These are phyloP conservation scores for Mrakia hoshinonis DNA, from an alignment of 768 basidiomycete genomes.

Conservation along the genomic window DNA sequence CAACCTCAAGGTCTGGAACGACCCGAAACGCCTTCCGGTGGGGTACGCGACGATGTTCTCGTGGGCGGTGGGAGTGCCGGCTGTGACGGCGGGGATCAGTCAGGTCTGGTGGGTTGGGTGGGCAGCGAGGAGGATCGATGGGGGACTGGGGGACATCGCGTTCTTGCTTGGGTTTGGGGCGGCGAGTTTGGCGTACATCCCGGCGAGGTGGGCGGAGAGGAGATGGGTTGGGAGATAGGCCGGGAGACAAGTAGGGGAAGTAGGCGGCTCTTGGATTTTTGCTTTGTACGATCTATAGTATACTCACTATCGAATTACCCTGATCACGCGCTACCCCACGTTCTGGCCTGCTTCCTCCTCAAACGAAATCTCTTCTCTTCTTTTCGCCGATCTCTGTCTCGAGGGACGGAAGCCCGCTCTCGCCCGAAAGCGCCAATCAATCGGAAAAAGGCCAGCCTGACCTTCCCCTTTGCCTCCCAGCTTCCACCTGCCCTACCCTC, in stretches of 20 bases:
- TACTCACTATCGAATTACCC: too few relatives aligned
- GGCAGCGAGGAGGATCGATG: constrained; percentile 23
- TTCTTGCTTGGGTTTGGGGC: constrained; percentile 25
- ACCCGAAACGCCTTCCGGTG: constrained; percentile 11
- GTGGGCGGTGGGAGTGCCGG: constrained; percentile 23
- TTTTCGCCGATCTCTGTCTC: too few relatives aligned
- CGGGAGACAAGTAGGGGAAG: too few relatives aligned
- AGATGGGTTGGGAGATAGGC: too few relatives aligned
- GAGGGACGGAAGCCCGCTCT: too few relatives aligned
- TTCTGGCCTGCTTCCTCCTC: too few relatives aligned
- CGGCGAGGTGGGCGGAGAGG: constrained; percentile 6
- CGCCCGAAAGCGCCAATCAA: too few relatives aligned
- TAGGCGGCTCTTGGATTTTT: too few relatives aligned
- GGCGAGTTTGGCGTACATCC: not conserved
- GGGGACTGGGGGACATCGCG: constrained; percentile 27
- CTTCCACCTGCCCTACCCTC: not conserved
- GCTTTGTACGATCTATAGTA: too few relatives aligned
- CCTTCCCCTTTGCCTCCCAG: not conserved
- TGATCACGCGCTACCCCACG: too few relatives aligned
- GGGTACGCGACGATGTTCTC: constrained; percentile 13
- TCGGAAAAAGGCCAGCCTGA: not conserved
- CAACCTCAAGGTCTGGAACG: constrained; percentile 20
- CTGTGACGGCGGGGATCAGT: constrained; percentile 20
- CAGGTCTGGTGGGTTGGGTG: constrained; percentile 29
- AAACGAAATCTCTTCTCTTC: too few relatives aligned